Conservation (phyloP, 1,284 basidiomycete genomes). For the Fomitopsis palustris region DNA sequence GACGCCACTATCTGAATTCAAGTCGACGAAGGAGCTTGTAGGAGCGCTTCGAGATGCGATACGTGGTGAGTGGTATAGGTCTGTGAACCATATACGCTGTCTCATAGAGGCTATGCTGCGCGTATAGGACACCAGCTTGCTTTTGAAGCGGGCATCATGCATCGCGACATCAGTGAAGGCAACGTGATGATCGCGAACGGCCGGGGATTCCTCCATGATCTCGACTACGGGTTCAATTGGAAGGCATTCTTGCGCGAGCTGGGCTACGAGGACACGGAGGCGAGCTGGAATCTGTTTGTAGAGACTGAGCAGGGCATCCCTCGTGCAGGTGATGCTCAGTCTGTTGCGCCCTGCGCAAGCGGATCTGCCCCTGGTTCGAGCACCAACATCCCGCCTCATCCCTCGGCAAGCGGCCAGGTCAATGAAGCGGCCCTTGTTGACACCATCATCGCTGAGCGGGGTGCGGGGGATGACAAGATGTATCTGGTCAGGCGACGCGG, state of each 20-base stretch:
- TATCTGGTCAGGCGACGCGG: too few relatives aligned
- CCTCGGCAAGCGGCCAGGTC: too few relatives aligned
- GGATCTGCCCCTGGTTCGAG: not conserved
- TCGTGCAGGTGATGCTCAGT: too few relatives aligned
- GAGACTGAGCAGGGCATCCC: not conserved
- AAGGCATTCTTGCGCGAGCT: not conserved
- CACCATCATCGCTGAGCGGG: too few relatives aligned
- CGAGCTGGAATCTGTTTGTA: not conserved
- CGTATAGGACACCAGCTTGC: not conserved
- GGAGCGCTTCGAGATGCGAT: constrained; percentile 11
- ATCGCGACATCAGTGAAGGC: not conserved
- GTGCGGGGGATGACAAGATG: too few relatives aligned
- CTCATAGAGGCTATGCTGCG: not conserved
- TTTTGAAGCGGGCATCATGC: not conserved
- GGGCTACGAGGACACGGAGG: not conserved
- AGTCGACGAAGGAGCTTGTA: constrained; percentile 11
- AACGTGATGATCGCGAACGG: not conserved
- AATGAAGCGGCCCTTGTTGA: too few relatives aligned
- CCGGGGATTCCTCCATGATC: constrained; percentile 11
- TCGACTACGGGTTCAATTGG: constrained; percentile 11
- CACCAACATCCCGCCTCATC: too few relatives aligned
- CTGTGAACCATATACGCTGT: not conserved
- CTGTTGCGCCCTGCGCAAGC: too few relatives aligned
- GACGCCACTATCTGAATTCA: constrained; percentile 8
- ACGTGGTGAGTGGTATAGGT: constrained; percentile 1